Evolutionary conservation across 2,329 filamentous ascomycete genomes (phyloP).

Genomic region (Phoma sp.): DNA sequence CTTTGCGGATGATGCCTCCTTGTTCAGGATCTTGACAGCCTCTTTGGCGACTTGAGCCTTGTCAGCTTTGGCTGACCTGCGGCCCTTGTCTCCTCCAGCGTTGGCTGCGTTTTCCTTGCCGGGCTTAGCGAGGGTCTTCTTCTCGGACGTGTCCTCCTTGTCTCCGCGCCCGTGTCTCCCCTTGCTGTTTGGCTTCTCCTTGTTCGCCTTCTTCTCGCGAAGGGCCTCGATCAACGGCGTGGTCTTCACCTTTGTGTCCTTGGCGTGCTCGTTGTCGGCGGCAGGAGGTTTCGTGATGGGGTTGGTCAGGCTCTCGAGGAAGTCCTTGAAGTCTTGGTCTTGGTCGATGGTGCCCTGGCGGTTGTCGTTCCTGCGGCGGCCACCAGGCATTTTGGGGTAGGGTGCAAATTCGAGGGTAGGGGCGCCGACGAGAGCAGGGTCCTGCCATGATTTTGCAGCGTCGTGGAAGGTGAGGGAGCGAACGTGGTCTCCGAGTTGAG

Average conservation of each 20-base stretch:
- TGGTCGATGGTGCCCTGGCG: constrained; percentile 96
- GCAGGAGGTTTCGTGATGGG: constrained; percentile 63
- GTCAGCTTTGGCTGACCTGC: constrained; percentile 53
- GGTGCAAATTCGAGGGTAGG: constrained; percentile 82
- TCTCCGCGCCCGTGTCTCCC: constrained; percentile 65
- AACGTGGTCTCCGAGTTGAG: constrained; percentile 72
- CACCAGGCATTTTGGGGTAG: constrained; percentile 81
- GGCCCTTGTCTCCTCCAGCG: constrained; percentile 46
- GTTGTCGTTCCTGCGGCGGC: constrained; percentile 77
- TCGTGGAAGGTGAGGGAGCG: constrained; percentile 77
- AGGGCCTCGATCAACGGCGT: constrained; percentile 91
- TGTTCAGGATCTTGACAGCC: constrained; percentile 64
- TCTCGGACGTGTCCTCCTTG: constrained; percentile 61
- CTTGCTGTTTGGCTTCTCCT: constrained; percentile 61
- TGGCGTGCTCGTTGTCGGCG: constrained; percentile 60
- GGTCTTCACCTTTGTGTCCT: constrained; percentile 71
- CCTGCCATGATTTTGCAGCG: constrained; percentile 76
- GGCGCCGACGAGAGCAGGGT: constrained; percentile 75
- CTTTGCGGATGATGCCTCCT: constrained; percentile 49
- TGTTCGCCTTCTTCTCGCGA: constrained; percentile 88
- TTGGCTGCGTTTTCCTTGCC: constrained; percentile 40
- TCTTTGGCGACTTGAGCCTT: constrained; percentile 71
- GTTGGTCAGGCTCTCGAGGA: constrained; percentile 86
- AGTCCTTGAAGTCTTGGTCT: constrained; percentile 93
- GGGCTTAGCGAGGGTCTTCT: constrained; percentile 44